Base-by-base conservation (phyloP, 2,329 filamentous ascomycete species). In the Trichoderma polysporum region DNA sequence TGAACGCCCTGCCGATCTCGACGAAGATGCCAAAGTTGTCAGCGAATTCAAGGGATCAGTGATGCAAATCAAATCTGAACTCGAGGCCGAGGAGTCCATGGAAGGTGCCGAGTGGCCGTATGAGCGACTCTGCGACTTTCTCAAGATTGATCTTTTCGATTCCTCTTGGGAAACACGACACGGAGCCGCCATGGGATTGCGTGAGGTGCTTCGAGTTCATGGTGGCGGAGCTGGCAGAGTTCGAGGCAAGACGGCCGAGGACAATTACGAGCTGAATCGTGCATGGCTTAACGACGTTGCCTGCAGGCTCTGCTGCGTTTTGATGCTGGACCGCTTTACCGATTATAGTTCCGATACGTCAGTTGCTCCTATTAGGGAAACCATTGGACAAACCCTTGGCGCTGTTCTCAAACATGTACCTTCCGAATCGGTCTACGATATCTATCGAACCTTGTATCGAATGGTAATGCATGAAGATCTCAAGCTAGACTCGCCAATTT, bases 301-400 rank as follows among this genome's bases (percentile, higher is more conserved):
- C n/a, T 97, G 94, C 74, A 91, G 95, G 29, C 86, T 99, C 57
- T 94, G 94, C 78, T 97, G 92, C 76, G 94, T 99, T 61, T 90
- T 99, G 73, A 97, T 99, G 89, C 88, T 99, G 17, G 95, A 99
- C 79, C 90, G 94, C 62, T 99, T 99, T 75, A 96, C 94, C 66
- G 95, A 99, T 76, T 99, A 97, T 80, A 95, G 96, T 68, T 97
- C 94, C 5, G 95, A 99, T 77, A 99, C 93, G 62, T 97, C 96
- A 0, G 93, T 99, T 47, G 95, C 95, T 0, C 95, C 95, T 0
- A 97, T 99, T 70, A 86, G 95, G 70, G 95, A 99, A 80, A 97
- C 94, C 0, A 92, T 97, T 47, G 95, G 95, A 53, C 95, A 99
- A 79, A 94, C 94, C 2, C 83, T 99, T 15, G 96, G 94, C 72